Percentiles rank a stretch among this genome's conserved stretches.
Evolutionary conservation across 306 rosid species (phyloP).

Genomic region (Sicyos baderoa): DNA sequence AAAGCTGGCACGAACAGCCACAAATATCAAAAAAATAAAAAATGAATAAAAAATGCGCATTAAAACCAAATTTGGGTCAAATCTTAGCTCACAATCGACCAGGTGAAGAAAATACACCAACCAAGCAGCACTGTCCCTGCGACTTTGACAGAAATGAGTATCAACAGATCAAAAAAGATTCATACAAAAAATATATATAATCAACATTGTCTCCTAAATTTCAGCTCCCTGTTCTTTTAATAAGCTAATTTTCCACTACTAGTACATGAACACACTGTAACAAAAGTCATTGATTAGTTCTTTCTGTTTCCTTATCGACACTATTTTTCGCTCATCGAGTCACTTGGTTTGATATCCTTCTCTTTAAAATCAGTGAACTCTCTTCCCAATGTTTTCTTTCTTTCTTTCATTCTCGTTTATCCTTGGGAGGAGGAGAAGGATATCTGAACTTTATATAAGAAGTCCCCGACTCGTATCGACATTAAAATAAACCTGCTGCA

Average conservation of each 20-base stretch:
- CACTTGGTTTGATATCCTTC: not conserved
- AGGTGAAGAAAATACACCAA: not conserved
- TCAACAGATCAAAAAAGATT: not conserved
- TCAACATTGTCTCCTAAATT: not conserved
- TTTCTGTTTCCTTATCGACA: not conserved
- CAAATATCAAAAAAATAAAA: too few relatives aligned
- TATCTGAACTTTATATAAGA: conserved; percentile 14
- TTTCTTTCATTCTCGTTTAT: not conserved
- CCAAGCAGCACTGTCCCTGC: not conserved
- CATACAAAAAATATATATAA: not conserved
- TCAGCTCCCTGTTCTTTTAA: too few relatives aligned
- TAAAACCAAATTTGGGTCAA: not conserved
- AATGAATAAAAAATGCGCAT: too few relatives aligned
- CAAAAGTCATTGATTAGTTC: not conserved
- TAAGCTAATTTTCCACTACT: too few relatives aligned
- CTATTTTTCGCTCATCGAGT: not conserved
- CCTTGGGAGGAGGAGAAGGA: not conserved
- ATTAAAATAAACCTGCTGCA: conserved; percentile 7
- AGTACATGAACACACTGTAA: not conserved
- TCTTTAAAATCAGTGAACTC: not conserved
- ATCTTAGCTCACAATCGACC: conserved; percentile 12
- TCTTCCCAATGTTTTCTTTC: not conserved
- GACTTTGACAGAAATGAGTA: conserved; percentile 14
- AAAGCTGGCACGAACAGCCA: too few relatives aligned
- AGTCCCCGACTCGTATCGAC: not conserved